Percentiles rank a stretch among this genome's conserved stretches.
Conservation (phyloP, 176 grass and related monocot genomes). For the Tillandsia leiboldiana region DNA sequence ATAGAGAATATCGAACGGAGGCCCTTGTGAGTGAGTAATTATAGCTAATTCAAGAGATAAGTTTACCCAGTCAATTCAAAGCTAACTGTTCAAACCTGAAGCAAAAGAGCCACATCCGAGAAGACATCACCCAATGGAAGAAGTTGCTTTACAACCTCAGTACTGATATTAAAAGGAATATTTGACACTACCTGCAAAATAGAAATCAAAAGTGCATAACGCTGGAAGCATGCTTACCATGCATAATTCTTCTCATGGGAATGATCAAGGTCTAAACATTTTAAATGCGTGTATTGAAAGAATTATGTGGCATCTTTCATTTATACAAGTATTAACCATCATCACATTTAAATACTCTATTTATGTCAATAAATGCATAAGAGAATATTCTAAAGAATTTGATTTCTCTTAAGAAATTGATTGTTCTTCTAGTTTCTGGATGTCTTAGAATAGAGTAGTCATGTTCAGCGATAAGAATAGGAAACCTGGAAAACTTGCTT, state of each 20-base stretch:
- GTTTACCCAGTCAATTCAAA: neutral
- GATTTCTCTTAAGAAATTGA: too few relatives aligned
- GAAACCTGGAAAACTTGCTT: too few relatives aligned
- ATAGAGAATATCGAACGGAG: too few relatives aligned
- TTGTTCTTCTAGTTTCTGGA: neutral
- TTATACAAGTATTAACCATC: too few relatives aligned
- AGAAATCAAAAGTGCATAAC: neutral
- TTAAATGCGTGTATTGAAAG: neutral
- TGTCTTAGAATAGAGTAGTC: neutral
- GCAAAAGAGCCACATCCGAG: constrained; percentile 73
- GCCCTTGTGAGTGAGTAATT: too few relatives aligned
- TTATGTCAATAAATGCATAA: too few relatives aligned
- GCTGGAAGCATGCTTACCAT: neutral
- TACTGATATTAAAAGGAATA: constrained; percentile 94
- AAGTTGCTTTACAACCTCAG: constrained; percentile 80
- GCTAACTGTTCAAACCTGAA: constrained; percentile 54
- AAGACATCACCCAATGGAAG: constrained; percentile 96
- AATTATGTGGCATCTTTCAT: neutral
- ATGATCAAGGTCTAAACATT: neutral
- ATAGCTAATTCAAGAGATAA: neutral
- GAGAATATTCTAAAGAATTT: too few relatives aligned
- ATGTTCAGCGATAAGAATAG: neutral
- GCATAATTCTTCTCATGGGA: neutral
- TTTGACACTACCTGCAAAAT: constrained; percentile 79
- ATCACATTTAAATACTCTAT: too few relatives aligned